Conservation (phyloP, 2,329 filamentous ascomycete species). For the Talaromyces sp. region DNA sequence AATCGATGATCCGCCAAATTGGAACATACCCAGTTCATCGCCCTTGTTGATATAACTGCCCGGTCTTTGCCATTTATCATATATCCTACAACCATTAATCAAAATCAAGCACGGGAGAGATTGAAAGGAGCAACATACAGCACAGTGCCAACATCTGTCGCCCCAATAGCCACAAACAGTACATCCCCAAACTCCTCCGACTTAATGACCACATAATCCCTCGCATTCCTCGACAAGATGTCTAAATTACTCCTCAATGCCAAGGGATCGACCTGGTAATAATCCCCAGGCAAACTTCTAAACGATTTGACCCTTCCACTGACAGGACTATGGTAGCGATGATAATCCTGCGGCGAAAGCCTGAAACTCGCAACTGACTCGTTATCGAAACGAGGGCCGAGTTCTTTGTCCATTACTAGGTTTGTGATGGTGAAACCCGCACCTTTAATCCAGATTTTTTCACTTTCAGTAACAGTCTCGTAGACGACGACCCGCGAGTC, state of each 20-base stretch:
- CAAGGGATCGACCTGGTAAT: constrained; percentile 44
- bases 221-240: constrained; percentile 39
- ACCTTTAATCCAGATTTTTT: constrained; percentile 45
- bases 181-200: too few relatives aligned
- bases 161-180: too few relatives aligned
- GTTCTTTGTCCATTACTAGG: constrained; percentile 35
- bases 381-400: constrained; percentile 33
- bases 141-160: constrained; percentile 41
- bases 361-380: constrained; percentile 42
- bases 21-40: constrained; percentile 42
- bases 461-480: constrained; percentile 31
- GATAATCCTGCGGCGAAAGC: constrained; percentile 46
- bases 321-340: constrained; percentile 46
- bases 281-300: constrained; percentile 42
- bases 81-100: constrained; percentile 26
- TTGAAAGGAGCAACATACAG: constrained; percentile 29
- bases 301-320: constrained; percentile 38
- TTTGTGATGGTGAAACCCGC: constrained; percentile 42
- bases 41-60: constrained; percentile 38
- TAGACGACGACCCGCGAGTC: constrained; percentile 41
- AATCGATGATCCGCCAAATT: constrained; percentile 43
- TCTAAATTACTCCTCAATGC: constrained; percentile 34
- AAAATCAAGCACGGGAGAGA: too few relatives aligned
- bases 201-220: constrained; percentile 37
- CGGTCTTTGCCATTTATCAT: constrained; percentile 30